phyloP scores from a whole-genome alignment of 2,329 filamentous ascomycete species.

The Aspergillus hortae region DNA sequence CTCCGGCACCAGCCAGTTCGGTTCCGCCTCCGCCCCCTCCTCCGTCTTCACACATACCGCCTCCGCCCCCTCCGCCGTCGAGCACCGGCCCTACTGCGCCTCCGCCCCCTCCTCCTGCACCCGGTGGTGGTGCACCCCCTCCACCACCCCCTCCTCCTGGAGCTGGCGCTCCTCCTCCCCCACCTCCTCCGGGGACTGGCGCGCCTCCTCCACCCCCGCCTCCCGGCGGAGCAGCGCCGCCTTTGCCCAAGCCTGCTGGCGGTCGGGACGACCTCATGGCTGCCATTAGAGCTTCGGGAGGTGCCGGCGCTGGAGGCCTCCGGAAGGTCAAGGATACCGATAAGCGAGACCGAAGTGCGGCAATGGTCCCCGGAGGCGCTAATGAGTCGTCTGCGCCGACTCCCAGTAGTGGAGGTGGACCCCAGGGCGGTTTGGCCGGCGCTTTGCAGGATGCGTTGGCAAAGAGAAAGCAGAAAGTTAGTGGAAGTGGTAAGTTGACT shows the following conservation, averaged over 20 bases:
- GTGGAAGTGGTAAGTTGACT: slow-evolving; percentile 77
- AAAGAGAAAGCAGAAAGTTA: slow-evolving; percentile 89
- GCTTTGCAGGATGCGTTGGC: slow-evolving; percentile 74
- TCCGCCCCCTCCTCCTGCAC: slow-evolving; percentile 47
- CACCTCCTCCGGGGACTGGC: slow-evolving; percentile 22
- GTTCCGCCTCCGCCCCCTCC: slow-evolving; percentile 26
- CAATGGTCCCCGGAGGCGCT: slow-evolving; percentile 47
- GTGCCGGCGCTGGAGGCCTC: slow-evolving; percentile 47
- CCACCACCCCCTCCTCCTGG: slow-evolving; percentile 32
- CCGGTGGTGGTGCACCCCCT: slow-evolving; percentile 35
- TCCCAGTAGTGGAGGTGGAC: slow-evolving; percentile 50
- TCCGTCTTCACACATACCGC: slow-evolving; percentile 24
- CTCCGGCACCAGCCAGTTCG: slow-evolving; percentile 23
- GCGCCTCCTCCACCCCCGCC: slow-evolving; percentile 42
- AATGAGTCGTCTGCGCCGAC: slow-evolving; percentile 58
- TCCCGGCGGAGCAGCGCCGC: slow-evolving; percentile 38
- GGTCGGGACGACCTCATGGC: slow-evolving; percentile 44
- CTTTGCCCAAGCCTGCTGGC: slow-evolving; percentile 39
- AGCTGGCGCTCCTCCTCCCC: slow-evolving; percentile 1
- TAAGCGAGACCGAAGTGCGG: slow-evolving; percentile 46
- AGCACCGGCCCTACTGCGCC: slow-evolving; percentile 24
- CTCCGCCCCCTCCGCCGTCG: slow-evolving; percentile 35
- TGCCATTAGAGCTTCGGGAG: slow-evolving; percentile 53
- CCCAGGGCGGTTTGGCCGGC: slow-evolving; percentile 67
- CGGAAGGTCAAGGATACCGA: slow-evolving; percentile 46